Evolutionary conservation across 805 yeast species (phyloP).

Genomic region (Scheffersomyces coipomensis): DNA sequence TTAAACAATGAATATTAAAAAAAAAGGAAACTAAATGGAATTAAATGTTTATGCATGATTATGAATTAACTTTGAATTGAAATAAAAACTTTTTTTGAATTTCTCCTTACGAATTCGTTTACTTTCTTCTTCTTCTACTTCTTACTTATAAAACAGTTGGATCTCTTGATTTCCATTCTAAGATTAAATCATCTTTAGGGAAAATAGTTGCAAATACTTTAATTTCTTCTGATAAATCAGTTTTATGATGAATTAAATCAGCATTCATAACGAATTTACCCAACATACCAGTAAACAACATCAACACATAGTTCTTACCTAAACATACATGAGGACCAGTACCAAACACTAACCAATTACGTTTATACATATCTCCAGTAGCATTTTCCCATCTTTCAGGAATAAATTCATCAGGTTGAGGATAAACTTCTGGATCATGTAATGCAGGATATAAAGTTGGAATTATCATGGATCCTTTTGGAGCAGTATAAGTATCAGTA

Average conservation of each 20-base stretch:
- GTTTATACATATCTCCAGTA: conserved; percentile 69
- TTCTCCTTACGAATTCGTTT: too few species aligned
- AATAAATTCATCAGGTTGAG: conserved; percentile 87
- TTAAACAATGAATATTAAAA: too few species aligned
- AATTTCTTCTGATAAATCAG: conserved; percentile 84
- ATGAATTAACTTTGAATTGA: too few species aligned
- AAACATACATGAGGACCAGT: conserved; percentile 96
- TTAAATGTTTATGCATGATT: too few species aligned
- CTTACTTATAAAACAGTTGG: conserved; percentile 27
- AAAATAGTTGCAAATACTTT: conserved; percentile 97
- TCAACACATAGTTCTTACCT: conserved; percentile 91
- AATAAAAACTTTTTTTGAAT: too few species aligned
- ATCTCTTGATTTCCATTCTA: conserved; percentile 71
- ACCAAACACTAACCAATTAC: conserved; percentile 96
- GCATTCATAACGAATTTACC: conserved; percentile 86
- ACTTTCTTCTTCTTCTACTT: neutral
- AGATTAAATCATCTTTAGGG: conserved; percentile 91
- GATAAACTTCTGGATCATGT: conserved; percentile 96
- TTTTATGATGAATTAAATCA: conserved; percentile 79
- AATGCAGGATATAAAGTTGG: conserved; percentile 95
- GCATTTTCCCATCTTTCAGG: conserved; percentile 97
- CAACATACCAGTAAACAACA: conserved; percentile 82
- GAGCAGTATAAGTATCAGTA: conserved; percentile 80
- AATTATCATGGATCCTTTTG: conserved; percentile 95
- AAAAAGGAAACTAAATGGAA: too few species aligned